A percentile compares a stretch with the other conserved stretches of the same genome.
These are phyloP conservation scores for Drechslerella dactyloides DNA, from an alignment of 2,329 filamentous ascomycete species.

Conservation along the genomic window DNA sequence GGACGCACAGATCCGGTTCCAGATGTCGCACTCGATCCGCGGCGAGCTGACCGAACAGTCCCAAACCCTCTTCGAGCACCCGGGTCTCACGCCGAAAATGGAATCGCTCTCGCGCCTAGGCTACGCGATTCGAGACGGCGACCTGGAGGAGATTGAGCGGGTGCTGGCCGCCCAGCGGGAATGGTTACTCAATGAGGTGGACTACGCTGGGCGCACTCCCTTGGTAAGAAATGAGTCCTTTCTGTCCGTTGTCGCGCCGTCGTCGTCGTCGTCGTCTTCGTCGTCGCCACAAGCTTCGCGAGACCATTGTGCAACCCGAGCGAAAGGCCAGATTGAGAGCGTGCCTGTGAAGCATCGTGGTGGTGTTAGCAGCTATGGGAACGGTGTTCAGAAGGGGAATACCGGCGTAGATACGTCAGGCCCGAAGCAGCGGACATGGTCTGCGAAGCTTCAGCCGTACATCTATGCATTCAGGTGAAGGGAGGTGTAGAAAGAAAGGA, in stretches of 20 bases:
- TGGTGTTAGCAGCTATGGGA: neutral
- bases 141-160: slow-evolving; percentile 61
- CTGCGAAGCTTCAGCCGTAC: slow-evolving; percentile 36
- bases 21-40: slow-evolving; percentile 76
- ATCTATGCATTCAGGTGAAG: slow-evolving; percentile 21
- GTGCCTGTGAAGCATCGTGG: neutral
- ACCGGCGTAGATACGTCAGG: slow-evolving; percentile 5
- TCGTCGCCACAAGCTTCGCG: slow-evolving; percentile 22
- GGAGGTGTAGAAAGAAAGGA: neutral
- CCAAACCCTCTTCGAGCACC: slow-evolving; percentile 77
- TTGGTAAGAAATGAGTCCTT: slow-evolving; percentile 54
- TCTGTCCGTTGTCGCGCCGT: slow-evolving; percentile 9
- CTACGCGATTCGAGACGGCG: slow-evolving; percentile 77
- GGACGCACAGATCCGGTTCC: slow-evolving; percentile 69
- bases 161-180: slow-evolving; percentile 55
- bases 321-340: neutral
- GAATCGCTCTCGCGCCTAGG: slow-evolving; percentile 77
- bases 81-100: slow-evolving; percentile 66
- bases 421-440: slow-evolving; percentile 17
- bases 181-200: slow-evolving; percentile 56
- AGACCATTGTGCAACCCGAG: slow-evolving; percentile 31
- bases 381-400: neutral
- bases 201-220: slow-evolving; percentile 59
- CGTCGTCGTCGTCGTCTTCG: slow-evolving; percentile 12
- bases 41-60: slow-evolving; percentile 84